Evolutionary conservation across 306 rosid species (phyloP).

Genomic region (Cicer chorassanicum): DNA sequence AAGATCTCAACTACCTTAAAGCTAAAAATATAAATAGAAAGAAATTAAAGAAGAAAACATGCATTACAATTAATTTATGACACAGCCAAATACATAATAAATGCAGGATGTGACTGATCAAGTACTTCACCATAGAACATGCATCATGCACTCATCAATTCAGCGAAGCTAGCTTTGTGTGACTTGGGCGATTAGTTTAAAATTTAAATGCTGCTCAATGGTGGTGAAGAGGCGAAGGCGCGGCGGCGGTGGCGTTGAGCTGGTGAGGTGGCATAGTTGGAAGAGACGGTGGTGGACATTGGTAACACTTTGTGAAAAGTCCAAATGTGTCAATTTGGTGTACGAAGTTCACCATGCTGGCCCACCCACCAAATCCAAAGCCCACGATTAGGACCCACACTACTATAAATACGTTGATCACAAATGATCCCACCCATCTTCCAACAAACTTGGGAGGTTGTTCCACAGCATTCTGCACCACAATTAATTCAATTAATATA

Average conservation of each 20-base stretch:
- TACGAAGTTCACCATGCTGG: slow-evolving; percentile 85
- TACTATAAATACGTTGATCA: slow-evolving; percentile 77
- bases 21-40: not conserved
- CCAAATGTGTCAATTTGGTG: slow-evolving; percentile 94
- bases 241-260: slow-evolving; percentile 67
- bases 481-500: too few species aligned
- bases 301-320: slow-evolving; percentile 94
- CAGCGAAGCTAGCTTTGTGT: not conserved
- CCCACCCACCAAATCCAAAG: slow-evolving; percentile 99
- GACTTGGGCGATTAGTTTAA: too few species aligned
- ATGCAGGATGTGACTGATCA: slow-evolving; percentile 16
- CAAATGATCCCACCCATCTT: slow-evolving; percentile 80
- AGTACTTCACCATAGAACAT: slow-evolving; percentile 12
- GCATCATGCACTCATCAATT: not conserved
- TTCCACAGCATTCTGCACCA: slow-evolving; percentile 92
- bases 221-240: slow-evolving; percentile 58
- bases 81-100: slow-evolving; percentile 38
- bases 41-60: slow-evolving; percentile 11
- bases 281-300: slow-evolving; percentile 67
- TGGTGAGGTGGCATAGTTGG: slow-evolving; percentile 39
- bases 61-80: slow-evolving; percentile 36
- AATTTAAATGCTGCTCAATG: not conserved
- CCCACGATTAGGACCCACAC: slow-evolving; percentile 92
- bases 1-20: slow-evolving; percentile 35
- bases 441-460: slow-evolving; percentile 81